phyloP scores from a whole-genome alignment of 352 stramenopile species.

The Phytophthora aleatoria region DNA sequence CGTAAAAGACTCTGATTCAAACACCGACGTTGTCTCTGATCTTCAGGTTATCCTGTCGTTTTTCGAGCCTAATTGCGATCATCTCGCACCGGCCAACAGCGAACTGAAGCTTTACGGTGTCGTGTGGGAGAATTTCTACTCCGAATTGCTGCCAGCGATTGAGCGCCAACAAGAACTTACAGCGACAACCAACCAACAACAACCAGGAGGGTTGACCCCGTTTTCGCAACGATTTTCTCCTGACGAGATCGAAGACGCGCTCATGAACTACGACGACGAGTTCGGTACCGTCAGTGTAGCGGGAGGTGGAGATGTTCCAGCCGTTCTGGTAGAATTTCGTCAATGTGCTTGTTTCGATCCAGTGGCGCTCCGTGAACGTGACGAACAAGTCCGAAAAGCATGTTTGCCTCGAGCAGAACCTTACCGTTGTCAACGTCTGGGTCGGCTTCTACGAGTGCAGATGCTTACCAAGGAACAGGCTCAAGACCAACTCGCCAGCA shows the following conservation, averaged over 20 bases:
- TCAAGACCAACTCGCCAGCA: slow-evolving; percentile 64
- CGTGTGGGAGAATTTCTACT: slow-evolving; percentile 63
- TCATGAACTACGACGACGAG: slow-evolving; percentile 63
- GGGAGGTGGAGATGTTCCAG: slow-evolving; percentile 13
- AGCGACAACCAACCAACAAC: background rate
- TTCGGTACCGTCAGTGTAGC: slow-evolving; percentile 43
- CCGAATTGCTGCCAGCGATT: slow-evolving; percentile 44
- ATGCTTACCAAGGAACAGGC: slow-evolving; percentile 71
- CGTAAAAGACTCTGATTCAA: slow-evolving; percentile 13
- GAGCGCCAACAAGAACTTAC: slow-evolving; percentile 34
- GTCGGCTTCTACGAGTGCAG: slow-evolving; percentile 53
- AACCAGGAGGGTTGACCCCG: background rate
- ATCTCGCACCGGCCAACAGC: slow-evolving; percentile 28
- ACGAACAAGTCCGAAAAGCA: slow-evolving; percentile 43
- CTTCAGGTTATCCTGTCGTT: slow-evolving; percentile 38
- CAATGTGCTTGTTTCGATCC: slow-evolving; percentile 58
- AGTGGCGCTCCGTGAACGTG: slow-evolving; percentile 22
- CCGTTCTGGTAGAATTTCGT: slow-evolving; percentile 42
- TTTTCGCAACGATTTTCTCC: slow-evolving; percentile 37
- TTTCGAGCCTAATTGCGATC: slow-evolving; percentile 57
- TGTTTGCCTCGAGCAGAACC: slow-evolving; percentile 48
- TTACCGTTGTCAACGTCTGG: slow-evolving; percentile 52
- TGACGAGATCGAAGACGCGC: slow-evolving; percentile 59
- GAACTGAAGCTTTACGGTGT: slow-evolving; percentile 62
- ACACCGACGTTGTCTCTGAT: slow-evolving; percentile 14